These are phyloP conservation scores for Azolla pinnata DNA, from an alignment of 75 land plant genomes.

Conservation along the genomic window DNA sequence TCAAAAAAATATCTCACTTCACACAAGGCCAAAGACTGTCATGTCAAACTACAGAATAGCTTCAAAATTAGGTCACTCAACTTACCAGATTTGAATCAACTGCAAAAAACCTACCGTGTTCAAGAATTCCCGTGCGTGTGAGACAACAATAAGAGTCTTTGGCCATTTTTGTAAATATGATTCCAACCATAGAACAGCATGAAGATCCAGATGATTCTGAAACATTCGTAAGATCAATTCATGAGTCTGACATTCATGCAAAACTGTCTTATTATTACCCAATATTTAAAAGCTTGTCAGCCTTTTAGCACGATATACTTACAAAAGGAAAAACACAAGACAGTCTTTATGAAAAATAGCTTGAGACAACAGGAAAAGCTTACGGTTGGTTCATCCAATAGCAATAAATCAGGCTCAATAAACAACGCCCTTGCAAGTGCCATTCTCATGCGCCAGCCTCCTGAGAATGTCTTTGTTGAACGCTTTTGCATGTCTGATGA, in stretches of 20 bases:
- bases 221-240: conserved; percentile 1
- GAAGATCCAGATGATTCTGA: conserved; percentile 99
- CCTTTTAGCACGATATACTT: too few species aligned
- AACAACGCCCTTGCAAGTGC: conserved; percentile 95
- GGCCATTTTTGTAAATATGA: conserved; percentile 91
- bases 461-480: conserved; percentile 86
- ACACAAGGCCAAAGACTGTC: too few species aligned
- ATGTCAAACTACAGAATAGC: too few species aligned
- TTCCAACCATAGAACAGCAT: conserved; percentile 98
- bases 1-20: too few species aligned
- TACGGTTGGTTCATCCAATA: conserved; percentile 99
- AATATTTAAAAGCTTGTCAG: conserved; percentile 1
- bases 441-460: conserved; percentile 99
- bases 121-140: conserved; percentile 96
- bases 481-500: conserved; percentile 87
- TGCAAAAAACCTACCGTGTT: conserved; percentile 71
- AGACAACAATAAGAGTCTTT: conserved; percentile 94
- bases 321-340: too few species aligned
- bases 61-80: too few species aligned
- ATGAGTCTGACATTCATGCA: too few species aligned
- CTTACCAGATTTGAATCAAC: too few species aligned
- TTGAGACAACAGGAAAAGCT: background rate
- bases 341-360: too few species aligned
- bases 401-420: conserved; percentile 87
- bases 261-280: too few species aligned